Evolutionary conservation across 2,329 filamentous ascomycete species (phyloP), one percentile per base, ranked within the genome.

Genomic region (Cladosporium sphaerospermum): DNA sequence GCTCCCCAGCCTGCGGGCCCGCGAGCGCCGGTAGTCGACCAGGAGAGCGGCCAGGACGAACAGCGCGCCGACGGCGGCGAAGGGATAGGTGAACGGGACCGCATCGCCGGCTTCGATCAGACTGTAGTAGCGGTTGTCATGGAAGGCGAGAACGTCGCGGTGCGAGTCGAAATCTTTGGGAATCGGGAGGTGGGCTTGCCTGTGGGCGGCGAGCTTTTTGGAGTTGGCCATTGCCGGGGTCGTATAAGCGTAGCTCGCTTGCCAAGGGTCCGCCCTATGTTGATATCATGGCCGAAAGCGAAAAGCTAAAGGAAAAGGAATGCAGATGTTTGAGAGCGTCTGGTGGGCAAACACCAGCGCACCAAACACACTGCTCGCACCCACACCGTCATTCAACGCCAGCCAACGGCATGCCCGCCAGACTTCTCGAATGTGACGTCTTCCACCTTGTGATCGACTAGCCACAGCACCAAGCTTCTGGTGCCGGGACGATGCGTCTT

Each of bases 11-110:
- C 57, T 60, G 2, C 76, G 64, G 53, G 68, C 64, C 43, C 65
- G 64, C 19, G 67, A 69, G 31, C 67, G 67, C 40, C 67, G 68
- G 55, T 76, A 73, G n/a, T 78, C 75, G 49, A 81, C 67, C 6
- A 79, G 64, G 13, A 82, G 69, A 52, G 78, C 78, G 9, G 73
- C 51, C n/a, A 81, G 62, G 6, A 78, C 67, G 0, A 73, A 39
- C 3, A 67, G 59, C 1, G 69, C 67, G 11, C 73, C 73, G 2
- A 73, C 41, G 0, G 65, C 62, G 8, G 65, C 67, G 63, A 68
- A 74, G 1, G 75, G 75, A 53, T 75, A 76, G 1, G 73, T 53
- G 54, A 75, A 73, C 3, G 74, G 73, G 34, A 68, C 57, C 18
- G 65, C 71, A 45, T 70, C 57, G 23, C 72, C 73, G 18, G 71